These are phyloP conservation scores for Tritrichomonas musculus DNA, from an alignment of 208 protist species.

Conservation along the genomic window DNA sequence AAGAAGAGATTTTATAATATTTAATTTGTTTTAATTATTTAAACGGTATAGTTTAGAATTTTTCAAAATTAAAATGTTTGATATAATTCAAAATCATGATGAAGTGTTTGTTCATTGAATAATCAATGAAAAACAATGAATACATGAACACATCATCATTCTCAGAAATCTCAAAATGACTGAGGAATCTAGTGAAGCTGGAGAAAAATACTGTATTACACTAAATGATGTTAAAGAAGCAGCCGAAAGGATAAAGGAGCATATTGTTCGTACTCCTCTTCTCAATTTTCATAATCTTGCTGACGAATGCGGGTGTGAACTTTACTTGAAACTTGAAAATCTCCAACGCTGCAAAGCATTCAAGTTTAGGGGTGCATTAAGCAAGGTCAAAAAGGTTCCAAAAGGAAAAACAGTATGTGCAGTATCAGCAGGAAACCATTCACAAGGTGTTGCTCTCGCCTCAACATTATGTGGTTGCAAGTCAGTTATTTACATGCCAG, in stretches of 20 bases:
- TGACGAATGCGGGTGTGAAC: no score
- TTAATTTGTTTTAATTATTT: no score
- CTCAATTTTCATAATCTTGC: neutral
- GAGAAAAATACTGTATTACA: neutral
- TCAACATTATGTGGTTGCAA: conserved; percentile 51
- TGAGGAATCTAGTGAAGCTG: no score
- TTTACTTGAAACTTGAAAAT: conserved; percentile 60
- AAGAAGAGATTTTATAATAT: no score
- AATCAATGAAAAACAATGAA: no score
- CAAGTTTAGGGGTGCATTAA: conserved; percentile 64
- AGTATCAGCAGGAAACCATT: conserved; percentile 74
- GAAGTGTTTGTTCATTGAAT: no score
- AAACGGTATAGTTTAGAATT: no score
- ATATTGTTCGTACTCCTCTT: neutral
- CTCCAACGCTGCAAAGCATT: conserved; percentile 59
- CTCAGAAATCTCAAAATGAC: no score
- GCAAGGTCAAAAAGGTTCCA: conserved; percentile 58
- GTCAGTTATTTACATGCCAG: conserved; percentile 71
- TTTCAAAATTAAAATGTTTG: no score
- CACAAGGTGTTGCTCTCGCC: conserved; percentile 69
- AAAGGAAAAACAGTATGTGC: conserved; percentile 61
- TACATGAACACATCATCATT: no score
- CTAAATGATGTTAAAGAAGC: neutral
- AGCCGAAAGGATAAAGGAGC: neutral
- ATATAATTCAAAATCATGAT: no score